phyloP scores from a whole-genome alignment of 208 protist genomes.

The Endotrypanum monterogeii region DNA sequence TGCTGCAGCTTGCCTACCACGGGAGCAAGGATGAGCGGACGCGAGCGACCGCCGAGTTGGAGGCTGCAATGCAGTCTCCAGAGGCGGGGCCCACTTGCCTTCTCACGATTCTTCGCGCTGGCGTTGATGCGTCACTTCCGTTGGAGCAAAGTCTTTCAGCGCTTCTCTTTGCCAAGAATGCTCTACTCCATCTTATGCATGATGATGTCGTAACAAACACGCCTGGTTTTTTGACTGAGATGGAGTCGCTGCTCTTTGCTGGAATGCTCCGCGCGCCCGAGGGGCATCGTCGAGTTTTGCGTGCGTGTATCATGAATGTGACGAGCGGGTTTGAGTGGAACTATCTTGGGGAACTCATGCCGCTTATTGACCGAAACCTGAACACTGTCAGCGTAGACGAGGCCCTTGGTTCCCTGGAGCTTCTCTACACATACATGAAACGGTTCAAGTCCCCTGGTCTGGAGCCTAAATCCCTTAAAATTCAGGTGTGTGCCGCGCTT shows the following conservation, averaged over 20 bases:
- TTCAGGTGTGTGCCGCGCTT: conserved; percentile 46
- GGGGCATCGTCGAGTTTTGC: conserved; percentile 69
- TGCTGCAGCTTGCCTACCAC: conserved; percentile 78
- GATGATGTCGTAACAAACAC: conserved; percentile 40
- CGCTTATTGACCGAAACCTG: conserved; percentile 40
- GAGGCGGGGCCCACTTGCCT: conserved; percentile 48
- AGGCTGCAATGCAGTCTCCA: conserved; percentile 47
- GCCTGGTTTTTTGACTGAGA: conserved; percentile 48
- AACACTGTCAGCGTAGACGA: conserved; percentile 14
- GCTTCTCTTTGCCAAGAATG: conserved; percentile 88
- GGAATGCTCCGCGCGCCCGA: conserved; percentile 57
- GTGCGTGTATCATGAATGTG: conserved; percentile 59
- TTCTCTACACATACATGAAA: conserved; percentile 79
- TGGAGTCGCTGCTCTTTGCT: conserved; percentile 67
- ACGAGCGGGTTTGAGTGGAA: conserved; percentile 82
- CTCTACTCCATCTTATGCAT: conserved; percentile 57
- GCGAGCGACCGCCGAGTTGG: conserved; percentile 60
- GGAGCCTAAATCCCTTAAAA: conserved; percentile 46
- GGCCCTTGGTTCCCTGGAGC: conserved; percentile 54
- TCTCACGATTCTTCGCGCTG: conserved; percentile 60
- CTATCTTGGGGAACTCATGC: conserved; percentile 76
- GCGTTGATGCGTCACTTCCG: conserved; percentile 46
- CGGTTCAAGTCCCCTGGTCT: conserved; percentile 68
- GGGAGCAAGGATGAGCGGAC: conserved; percentile 78
- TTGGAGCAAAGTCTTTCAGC: conserved; percentile 74